phyloP scores from a whole-genome alignment of 2,329 filamentous ascomycete species.

The Colletotrichum sp. region DNA sequence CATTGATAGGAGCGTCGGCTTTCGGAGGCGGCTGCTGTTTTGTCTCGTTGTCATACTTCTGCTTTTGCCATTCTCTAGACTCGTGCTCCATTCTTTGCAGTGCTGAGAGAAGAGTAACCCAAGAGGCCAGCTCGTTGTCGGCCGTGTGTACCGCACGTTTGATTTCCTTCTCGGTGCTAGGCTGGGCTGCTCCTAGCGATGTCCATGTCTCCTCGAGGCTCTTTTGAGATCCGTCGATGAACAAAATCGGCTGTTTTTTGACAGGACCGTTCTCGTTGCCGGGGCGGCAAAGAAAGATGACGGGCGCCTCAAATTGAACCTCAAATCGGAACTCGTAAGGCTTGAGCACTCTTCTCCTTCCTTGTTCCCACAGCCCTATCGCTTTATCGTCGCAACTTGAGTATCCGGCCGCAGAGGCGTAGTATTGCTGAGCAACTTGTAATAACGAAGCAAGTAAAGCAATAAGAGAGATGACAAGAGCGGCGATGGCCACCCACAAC shows the following conservation, averaged over 20 bases:
- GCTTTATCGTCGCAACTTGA: conserved; percentile 51
- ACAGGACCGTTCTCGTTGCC: conserved; percentile 39
- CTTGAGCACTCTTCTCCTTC: conserved; percentile 44
- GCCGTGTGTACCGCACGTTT: conserved; percentile 50
- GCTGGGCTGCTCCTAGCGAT: too few species aligned
- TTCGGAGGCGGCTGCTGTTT: neutral
- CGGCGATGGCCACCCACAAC: conserved; percentile 45
- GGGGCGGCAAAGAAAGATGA: conserved; percentile 54
- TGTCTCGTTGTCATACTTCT: conserved; percentile 28
- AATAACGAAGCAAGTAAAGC: conserved; percentile 49
- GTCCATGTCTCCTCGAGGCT: conserved; percentile 35
- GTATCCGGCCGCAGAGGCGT: conserved; percentile 54
- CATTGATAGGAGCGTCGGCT: too few species aligned
- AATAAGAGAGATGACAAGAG: conserved; percentile 51
- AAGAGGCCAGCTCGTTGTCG: conserved; percentile 61
- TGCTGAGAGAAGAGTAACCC: conserved; percentile 55
- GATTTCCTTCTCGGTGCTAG: too few species aligned
- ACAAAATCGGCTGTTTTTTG: conserved; percentile 31
- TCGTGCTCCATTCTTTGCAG: conserved; percentile 54
- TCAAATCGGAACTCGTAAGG: conserved; percentile 53
- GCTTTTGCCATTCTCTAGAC: conserved; percentile 51
- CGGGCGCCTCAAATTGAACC: conserved; percentile 53
- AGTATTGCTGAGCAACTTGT: conserved; percentile 56
- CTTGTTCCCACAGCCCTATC: conserved; percentile 50
- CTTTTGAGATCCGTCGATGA: conserved; percentile 40